Evolutionary conservation across 495 filamentous ascomycete genomes (phyloP), one percentile per base, ranked within the genome.

Genomic region (Podospora comata): DNA sequence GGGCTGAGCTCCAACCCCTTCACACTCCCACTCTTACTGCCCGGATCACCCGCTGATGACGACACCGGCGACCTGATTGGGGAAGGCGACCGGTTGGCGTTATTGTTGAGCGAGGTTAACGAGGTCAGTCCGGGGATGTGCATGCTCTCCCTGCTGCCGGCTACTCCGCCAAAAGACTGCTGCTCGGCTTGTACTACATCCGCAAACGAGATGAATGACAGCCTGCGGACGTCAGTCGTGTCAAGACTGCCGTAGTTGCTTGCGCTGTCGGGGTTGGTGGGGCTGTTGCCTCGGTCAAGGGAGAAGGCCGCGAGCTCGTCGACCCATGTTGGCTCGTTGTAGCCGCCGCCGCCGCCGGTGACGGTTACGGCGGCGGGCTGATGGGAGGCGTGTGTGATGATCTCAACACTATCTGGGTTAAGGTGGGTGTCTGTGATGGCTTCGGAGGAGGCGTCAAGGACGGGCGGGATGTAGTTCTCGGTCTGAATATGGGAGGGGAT

Each of bases 161-260:
- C 44, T 15, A n/a, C 57, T 2, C 69, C 70, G 66, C 48, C 32
- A 13, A 23, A 59, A 5, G 69, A 67, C 20, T 83, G 81, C 73
- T 96, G 93, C 75, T 97, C 93, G 27, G 90, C 86, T 75, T 95
- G 92, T n/a, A 97, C 92, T 13, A 97, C 91, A 73, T 97, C 93
- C 32, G 94, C 92, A 75, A 97, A 97, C 18, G 91, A 94, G 76
- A 97, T 96, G 80, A 97, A 97, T 77, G 88, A 92, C 62, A 97
- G 80, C 15, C 93, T 86, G 27, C 92, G 86, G n/a, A 92, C 85
- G 77, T 96, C 93, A 44, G 85, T 84, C 16, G 84, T 85, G 75
- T 94, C 92, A 62, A 92, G 80, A 62, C 85, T 86, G 54, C 88
- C 90, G 75, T 92, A 91, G 72, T 89, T 92, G 27, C 87, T 88